These are phyloP conservation scores for Platanthera guangdongensis DNA, from an alignment of 106 monocot genomes.

Conservation along the genomic window DNA sequence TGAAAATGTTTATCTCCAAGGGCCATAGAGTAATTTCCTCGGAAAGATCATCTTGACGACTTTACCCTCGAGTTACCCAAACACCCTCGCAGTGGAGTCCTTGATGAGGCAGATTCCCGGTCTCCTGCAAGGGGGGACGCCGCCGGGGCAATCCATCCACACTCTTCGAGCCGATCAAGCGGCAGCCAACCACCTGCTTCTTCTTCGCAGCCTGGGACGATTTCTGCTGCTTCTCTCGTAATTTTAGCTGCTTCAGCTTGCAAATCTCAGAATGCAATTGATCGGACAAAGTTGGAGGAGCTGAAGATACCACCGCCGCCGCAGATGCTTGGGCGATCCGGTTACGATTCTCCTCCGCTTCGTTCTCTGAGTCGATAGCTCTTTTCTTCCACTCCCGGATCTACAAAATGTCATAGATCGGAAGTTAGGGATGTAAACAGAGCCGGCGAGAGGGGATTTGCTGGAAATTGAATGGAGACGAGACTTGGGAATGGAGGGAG, in stretches of 20 bases:
- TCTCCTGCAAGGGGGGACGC: constrained; percentile 33
- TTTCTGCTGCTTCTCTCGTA: constrained; percentile 8
- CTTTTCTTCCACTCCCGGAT: constrained; percentile 57
- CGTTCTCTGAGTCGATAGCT: constrained; percentile 35
- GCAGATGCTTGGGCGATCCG: constrained; percentile 4
- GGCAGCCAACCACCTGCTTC: constrained; percentile 36
- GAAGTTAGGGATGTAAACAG: not conserved
- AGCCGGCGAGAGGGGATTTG: not conserved
- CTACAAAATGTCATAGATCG: constrained; percentile 8
- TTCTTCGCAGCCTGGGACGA: constrained; percentile 24
- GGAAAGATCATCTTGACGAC: too few relatives aligned
- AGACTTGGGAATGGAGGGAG: constrained; percentile 38
- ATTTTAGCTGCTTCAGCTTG: constrained; percentile 10
- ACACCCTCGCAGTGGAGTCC: not conserved
- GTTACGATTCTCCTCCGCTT: constrained; percentile 26
- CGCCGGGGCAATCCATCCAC: not conserved
- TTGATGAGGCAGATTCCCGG: constrained; percentile 17
- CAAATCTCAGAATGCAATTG: not conserved
- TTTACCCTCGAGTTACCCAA: not conserved
- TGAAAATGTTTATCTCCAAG: too few relatives aligned
- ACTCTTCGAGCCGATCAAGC: constrained; percentile 18
- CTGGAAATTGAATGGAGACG: not conserved
- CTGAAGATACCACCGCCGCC: not conserved
- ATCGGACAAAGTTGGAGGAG: not conserved
- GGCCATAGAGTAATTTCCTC: too few relatives aligned